A percentile compares a stretch with the other conserved stretches of the same genome.
phyloP scores from a whole-genome alignment of 2,329 filamentous ascomycete species.

The Colletotrichum trifolii region DNA sequence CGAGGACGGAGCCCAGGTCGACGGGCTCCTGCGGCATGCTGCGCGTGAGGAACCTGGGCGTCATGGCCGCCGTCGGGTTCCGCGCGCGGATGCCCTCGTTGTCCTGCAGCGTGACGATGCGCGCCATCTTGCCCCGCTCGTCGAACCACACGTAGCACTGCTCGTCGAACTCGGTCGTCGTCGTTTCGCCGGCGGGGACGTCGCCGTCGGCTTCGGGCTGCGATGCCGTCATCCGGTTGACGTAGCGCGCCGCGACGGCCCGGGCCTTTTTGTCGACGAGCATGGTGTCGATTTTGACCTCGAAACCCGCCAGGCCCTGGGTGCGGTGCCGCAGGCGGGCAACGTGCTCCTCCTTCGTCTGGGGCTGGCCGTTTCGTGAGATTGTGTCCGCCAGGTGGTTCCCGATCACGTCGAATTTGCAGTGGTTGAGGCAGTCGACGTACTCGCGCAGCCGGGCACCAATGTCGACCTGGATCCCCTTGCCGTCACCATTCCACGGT shows the following conservation, averaged over 20 bases:
- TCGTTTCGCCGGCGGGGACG: not conserved
- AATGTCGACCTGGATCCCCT: slow-evolving; percentile 31
- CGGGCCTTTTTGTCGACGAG: slow-evolving; percentile 25
- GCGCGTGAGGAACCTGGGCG: slow-evolving; percentile 25
- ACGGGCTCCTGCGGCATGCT: slow-evolving; percentile 15
- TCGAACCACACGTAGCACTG: slow-evolving; percentile 35
- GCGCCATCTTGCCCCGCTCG: slow-evolving; percentile 27
- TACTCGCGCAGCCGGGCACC: slow-evolving; percentile 32
- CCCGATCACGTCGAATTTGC: slow-evolving; percentile 25
- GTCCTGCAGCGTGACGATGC: slow-evolving; percentile 32
- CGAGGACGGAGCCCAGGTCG: slow-evolving; percentile 38
- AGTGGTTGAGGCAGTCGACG: slow-evolving; percentile 33
- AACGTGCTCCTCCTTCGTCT: slow-evolving; percentile 32
- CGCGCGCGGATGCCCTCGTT: slow-evolving; percentile 31
- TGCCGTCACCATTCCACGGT: slow-evolving; percentile 27
- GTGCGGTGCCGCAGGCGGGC: slow-evolving; percentile 19
- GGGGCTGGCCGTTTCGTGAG: slow-evolving; percentile 21
- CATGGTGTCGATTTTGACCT: slow-evolving; percentile 31
- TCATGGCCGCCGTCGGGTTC: slow-evolving; percentile 14
- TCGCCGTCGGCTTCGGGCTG: slow-evolving; percentile 3
- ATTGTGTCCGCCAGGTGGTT: slow-evolving; percentile 30
- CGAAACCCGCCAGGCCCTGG: slow-evolving; percentile 15
- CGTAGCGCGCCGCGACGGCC: slow-evolving; percentile 27
- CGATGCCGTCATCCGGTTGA: slow-evolving; percentile 23
- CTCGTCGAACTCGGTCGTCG: slow-evolving; percentile 28